Evolutionary conservation across 2,329 filamentous ascomycete genomes (phyloP).

Genomic region (Bisporella sp.): DNA sequence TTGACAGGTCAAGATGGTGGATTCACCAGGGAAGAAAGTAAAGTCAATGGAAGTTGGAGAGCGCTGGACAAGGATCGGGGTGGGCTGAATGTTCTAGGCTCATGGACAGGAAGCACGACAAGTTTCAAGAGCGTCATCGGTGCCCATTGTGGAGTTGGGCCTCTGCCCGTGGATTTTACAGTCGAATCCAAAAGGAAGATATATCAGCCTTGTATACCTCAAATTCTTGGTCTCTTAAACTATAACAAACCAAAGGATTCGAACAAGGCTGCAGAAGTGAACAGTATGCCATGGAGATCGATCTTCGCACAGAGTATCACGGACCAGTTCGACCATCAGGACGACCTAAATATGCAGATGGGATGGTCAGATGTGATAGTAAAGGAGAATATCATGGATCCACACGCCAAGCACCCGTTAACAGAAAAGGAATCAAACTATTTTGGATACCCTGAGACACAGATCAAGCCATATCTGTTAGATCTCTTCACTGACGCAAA

Average conservation of each 20-base stretch:
- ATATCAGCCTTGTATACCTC: constrained; percentile 33
- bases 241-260: constrained; percentile 13
- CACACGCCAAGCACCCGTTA: constrained; percentile 22
- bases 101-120: constrained; percentile 30
- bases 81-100: constrained; percentile 30
- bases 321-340: constrained; percentile 32
- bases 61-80: constrained; percentile 23
- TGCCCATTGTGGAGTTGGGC: too few relatives aligned
- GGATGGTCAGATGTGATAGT: constrained; percentile 28
- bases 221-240: constrained; percentile 31
- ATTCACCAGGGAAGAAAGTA: constrained; percentile 15
- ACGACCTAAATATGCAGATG: constrained; percentile 28
- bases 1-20: constrained; percentile 30
- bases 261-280: background rate
- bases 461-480: constrained; percentile 31
- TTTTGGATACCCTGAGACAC: constrained; percentile 36
- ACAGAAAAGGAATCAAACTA: constrained; percentile 32
- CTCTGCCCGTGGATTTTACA: too few relatives aligned
- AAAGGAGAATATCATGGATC: constrained; percentile 24
- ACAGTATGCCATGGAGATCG: constrained; percentile 26
- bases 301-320: constrained; percentile 33
- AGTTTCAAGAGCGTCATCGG: constrained; percentile 30
- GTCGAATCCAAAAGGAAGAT: constrained; percentile 4
- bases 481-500: constrained; percentile 27
- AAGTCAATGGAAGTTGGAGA: constrained; percentile 5